A percentile compares a stretch with the other conserved stretches of the same genome.
phyloP scores from a whole-genome alignment of 31 red algal species.

The Endocladia muricata region DNA sequence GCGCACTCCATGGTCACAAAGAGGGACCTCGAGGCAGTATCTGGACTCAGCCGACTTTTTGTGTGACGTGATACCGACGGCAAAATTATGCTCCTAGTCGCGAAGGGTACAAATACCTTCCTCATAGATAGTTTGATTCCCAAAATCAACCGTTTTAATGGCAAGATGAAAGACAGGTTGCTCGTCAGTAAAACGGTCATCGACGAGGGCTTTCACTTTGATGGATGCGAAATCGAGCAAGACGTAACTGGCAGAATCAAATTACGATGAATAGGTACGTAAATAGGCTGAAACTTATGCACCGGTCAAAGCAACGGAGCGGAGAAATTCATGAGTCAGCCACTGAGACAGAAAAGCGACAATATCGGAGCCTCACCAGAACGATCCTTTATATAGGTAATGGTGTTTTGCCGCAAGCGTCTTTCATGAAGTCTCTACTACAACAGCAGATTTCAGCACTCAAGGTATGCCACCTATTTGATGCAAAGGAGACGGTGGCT shows the following conservation, averaged over 20 bases:
- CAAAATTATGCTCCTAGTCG: neutral
- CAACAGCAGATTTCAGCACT: slow-evolving; percentile 7
- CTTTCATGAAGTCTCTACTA: neutral
- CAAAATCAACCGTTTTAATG: neutral
- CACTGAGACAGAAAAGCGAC: neutral
- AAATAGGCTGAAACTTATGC: neutral
- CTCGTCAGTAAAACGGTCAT: neutral
- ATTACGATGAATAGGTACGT: neutral
- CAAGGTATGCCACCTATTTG: neutral
- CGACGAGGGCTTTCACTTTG: neutral
- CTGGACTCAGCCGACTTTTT: neutral
- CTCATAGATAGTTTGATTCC: neutral
- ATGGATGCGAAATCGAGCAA: neutral
- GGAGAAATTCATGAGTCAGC: neutral
- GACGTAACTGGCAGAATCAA: neutral
- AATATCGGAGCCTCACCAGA: neutral
- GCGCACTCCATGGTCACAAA: neutral
- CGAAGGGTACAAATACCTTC: neutral
- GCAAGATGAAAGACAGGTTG: neutral
- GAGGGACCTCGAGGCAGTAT: neutral
- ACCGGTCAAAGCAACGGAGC: neutral
- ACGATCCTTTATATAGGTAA: neutral
- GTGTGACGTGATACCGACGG: neutral
- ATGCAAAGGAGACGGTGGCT: neutral
- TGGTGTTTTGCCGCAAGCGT: neutral